phyloP scores from a whole-genome alignment of 2,329 filamentous ascomycete species.

The Cylindrodendrum hubeiense region DNA sequence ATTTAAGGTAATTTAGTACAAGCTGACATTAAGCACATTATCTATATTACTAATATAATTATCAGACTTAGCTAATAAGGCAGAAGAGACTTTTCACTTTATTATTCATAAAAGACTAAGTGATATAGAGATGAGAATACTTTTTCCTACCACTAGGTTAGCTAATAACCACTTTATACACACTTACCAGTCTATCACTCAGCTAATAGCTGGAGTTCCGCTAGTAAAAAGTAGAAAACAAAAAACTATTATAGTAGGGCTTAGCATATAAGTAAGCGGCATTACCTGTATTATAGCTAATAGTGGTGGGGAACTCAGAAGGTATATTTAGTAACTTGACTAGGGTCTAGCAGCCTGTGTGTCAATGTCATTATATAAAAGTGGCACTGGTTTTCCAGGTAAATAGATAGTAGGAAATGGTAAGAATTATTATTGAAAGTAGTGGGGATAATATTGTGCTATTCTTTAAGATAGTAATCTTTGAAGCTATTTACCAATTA shows the following conservation, averaged over 20 bases:
- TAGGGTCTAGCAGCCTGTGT: neutral
- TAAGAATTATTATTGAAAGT: neutral
- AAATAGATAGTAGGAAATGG: constrained; percentile 3
- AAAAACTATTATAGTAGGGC: neutral
- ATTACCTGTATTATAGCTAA: neutral
- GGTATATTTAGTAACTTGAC: neutral
- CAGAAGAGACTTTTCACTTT: neutral
- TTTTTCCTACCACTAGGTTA: neutral
- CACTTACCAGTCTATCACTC: neutral
- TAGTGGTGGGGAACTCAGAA: neutral
- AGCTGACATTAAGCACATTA: neutral
- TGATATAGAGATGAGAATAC: neutral
- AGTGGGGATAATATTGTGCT: neutral
- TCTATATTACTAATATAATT: neutral
- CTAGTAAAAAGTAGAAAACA: neutral
- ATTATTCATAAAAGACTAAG: neutral
- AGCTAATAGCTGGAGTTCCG: neutral
- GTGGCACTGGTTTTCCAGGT: constrained; percentile 11
- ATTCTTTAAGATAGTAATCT: neutral
- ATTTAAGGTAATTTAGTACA: neutral
- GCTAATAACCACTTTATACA: neutral
- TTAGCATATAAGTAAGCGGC: neutral
- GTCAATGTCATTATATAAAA: constrained; percentile 1
- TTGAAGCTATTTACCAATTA: too few relatives aligned
- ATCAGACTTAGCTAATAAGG: neutral